Evolutionary conservation across 2,329 filamentous ascomycete species (phyloP).

Genomic region (Fusarium vanettenii): DNA sequence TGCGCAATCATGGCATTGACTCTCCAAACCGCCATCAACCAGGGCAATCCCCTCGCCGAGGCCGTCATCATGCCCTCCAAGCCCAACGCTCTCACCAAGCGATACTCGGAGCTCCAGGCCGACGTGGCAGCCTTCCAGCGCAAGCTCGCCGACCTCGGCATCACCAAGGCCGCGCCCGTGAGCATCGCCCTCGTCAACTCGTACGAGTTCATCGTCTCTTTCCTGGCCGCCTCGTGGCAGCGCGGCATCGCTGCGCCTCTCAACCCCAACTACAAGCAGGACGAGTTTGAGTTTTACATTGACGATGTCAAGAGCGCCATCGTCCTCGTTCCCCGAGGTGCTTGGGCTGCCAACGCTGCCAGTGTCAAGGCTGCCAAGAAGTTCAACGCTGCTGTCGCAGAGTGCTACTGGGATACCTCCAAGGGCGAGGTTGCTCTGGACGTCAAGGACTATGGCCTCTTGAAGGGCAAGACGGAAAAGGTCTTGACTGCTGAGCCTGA

Average conservation of each 20-base stretch:
- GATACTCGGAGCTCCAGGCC: slow-evolving; percentile 73
- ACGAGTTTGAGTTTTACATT: slow-evolving; percentile 93
- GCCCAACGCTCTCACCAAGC: slow-evolving; percentile 70
- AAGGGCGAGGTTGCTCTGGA: slow-evolving; percentile 77
- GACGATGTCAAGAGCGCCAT: slow-evolving; percentile 85
- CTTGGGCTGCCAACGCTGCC: slow-evolving; percentile 73
- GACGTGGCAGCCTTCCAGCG: slow-evolving; percentile 79
- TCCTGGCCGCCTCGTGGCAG: slow-evolving; percentile 88
- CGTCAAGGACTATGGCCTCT: slow-evolving; percentile 79
- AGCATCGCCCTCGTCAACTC: slow-evolving; percentile 88
- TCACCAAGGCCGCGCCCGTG: slow-evolving; percentile 76
- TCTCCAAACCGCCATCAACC: slow-evolving; percentile 62
- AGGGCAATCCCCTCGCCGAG: slow-evolving; percentile 55
- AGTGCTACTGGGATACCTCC: slow-evolving; percentile 81
- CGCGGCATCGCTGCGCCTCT: slow-evolving; percentile 86
- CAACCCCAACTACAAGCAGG: slow-evolving; percentile 89
- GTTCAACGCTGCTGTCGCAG: slow-evolving; percentile 86
- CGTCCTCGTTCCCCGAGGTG: slow-evolving; percentile 79
- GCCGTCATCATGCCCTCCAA: slow-evolving; percentile 81
- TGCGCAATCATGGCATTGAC: slow-evolving; percentile 53
- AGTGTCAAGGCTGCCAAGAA: slow-evolving; percentile 82
- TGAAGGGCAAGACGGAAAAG: slow-evolving; percentile 59
- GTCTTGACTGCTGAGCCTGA: slow-evolving; percentile 70
- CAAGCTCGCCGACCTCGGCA: slow-evolving; percentile 81
- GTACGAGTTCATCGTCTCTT: slow-evolving; percentile 89